These are phyloP conservation scores for Silene uniflora DNA, from an alignment of 148 eudicot genomes.

Conservation along the genomic window DNA sequence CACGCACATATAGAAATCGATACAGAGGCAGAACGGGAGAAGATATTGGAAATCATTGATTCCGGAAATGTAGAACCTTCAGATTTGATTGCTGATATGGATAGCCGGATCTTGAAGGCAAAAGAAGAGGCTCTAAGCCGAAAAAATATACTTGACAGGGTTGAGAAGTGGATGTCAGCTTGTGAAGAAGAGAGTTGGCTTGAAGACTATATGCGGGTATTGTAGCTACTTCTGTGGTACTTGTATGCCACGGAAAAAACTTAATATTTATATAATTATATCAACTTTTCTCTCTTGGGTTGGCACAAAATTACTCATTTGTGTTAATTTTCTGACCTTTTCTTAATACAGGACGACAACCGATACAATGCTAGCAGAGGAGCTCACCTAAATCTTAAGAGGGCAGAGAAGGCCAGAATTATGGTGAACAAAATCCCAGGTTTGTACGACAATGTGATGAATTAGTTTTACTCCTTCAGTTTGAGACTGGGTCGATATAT, in stretches of 20 bases:
- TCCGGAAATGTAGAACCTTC: constrained; percentile 91
- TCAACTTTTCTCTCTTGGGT: too few relatives aligned
- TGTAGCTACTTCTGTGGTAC: neutral
- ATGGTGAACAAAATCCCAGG: constrained; percentile 85
- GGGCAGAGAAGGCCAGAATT: constrained; percentile 78
- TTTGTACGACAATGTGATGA: constrained; percentile 22
- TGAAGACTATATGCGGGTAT: constrained; percentile 94
- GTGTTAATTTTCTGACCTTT: constrained; percentile 12
- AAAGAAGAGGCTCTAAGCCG: constrained; percentile 94
- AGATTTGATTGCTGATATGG: constrained; percentile 94
- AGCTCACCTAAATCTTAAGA: constrained; percentile 82
- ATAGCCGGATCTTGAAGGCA: constrained; percentile 78
- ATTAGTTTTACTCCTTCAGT: neutral
- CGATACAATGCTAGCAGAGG: constrained; percentile 79
- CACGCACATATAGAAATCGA: constrained; percentile 93
- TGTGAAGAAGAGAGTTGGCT: constrained; percentile 99
- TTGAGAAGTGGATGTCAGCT: constrained; percentile 99
- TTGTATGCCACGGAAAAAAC: neutral
- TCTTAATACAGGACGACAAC: constrained; percentile 67
- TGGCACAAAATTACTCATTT: neutral
- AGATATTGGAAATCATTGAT: constrained; percentile 75
- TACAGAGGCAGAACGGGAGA: constrained; percentile 77
- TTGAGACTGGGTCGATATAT: too few relatives aligned
- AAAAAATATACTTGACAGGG: constrained; percentile 94
- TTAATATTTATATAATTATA: too few relatives aligned